Evolutionary conservation across 495 filamentous ascomycete genomes (phyloP).

Genomic region (Penicillium simplicissimum): DNA sequence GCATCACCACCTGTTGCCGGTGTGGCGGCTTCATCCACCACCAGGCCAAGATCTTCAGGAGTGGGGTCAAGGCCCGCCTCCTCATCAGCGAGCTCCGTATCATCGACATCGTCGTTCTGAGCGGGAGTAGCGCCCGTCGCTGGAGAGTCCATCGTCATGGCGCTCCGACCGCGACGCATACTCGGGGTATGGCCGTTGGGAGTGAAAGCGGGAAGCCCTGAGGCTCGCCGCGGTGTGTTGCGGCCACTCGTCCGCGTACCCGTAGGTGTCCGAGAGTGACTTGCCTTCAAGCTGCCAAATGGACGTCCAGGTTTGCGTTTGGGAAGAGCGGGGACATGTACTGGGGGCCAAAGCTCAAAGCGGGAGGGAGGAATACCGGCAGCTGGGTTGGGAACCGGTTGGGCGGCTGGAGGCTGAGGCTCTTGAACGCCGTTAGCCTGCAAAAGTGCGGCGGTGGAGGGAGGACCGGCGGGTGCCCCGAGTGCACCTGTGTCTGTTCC

Average conservation of each 20-base stretch:
- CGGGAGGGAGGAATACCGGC: slow-evolving; percentile 69
- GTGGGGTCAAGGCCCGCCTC: slow-evolving; percentile 32
- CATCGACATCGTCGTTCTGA: slow-evolving; percentile 22
- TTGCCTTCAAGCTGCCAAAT: slow-evolving; percentile 25
- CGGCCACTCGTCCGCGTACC: slow-evolving; percentile 37
- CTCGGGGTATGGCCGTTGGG: slow-evolving; percentile 26
- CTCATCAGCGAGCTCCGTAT: slow-evolving; percentile 18
- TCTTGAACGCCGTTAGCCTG: slow-evolving; percentile 37
- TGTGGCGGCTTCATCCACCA: neutral
- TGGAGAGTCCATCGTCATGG: slow-evolving; percentile 35
- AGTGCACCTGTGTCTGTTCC: slow-evolving; percentile 21
- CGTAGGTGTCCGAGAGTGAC: slow-evolving; percentile 30
- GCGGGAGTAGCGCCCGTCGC: slow-evolving; percentile 26
- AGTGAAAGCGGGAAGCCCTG: slow-evolving; percentile 31
- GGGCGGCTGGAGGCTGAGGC: slow-evolving; percentile 9
- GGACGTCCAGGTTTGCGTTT: slow-evolving; percentile 53
- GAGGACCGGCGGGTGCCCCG: slow-evolving; percentile 40
- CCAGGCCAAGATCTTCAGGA: slow-evolving; percentile 17
- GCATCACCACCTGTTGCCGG: neutral
- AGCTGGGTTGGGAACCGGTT: slow-evolving; percentile 30
- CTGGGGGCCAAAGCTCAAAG: slow-evolving; percentile 83
- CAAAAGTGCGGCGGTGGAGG: slow-evolving; percentile 36
- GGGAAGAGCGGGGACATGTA: slow-evolving; percentile 54
- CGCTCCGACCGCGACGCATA: slow-evolving; percentile 44
- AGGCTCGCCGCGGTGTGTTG: slow-evolving; percentile 39